Conservation (phyloP, 2,329 filamentous ascomycete genomes). For the Incumbomyces delicatus region DNA sequence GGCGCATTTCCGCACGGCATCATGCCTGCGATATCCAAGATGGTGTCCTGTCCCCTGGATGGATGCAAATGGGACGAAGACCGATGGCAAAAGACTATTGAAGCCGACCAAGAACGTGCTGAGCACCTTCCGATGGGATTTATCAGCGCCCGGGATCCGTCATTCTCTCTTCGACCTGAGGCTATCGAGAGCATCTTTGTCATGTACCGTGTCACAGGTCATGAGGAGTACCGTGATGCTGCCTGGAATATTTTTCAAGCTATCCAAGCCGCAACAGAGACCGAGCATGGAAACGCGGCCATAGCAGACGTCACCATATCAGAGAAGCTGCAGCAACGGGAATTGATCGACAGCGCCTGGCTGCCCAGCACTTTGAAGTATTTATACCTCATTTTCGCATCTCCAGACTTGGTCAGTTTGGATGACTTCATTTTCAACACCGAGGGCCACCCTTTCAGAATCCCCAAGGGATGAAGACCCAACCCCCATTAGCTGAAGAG, state of each 20-base stretch:
- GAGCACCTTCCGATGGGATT: slow-evolving; percentile 16
- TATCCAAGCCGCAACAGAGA: slow-evolving; percentile 34
- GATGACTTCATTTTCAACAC: slow-evolving; percentile 37
- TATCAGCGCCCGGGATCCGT: slow-evolving; percentile 9
- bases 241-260: slow-evolving; percentile 43
- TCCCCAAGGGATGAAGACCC: slow-evolving; percentile 33
- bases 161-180: slow-evolving; percentile 48
- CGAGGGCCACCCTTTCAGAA: slow-evolving; percentile 30
- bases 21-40: slow-evolving; percentile 43
- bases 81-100: slow-evolving; percentile 42
- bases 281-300: slow-evolving; percentile 32
- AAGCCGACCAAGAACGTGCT: slow-evolving; percentile 11
- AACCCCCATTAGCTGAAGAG: no score
- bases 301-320: slow-evolving; percentile 17
- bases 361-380: slow-evolving; percentile 36
- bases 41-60: slow-evolving; percentile 34
- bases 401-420: slow-evolving; percentile 30
- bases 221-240: slow-evolving; percentile 36
- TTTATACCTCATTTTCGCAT: slow-evolving; percentile 34
- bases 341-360: slow-evolving; percentile 28
- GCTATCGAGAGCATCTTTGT: slow-evolving; percentile 53
- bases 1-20: slow-evolving; percentile 41
- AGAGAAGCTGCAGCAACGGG: slow-evolving; percentile 1
- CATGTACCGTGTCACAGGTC: slow-evolving; percentile 50
- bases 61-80: slow-evolving; percentile 45